A percentile compares a stretch with the other conserved stretches of the same genome.
phyloP scores from a whole-genome alignment of 768 basidiomycete genomes.

The Daedaleopsis sinensis region DNA sequence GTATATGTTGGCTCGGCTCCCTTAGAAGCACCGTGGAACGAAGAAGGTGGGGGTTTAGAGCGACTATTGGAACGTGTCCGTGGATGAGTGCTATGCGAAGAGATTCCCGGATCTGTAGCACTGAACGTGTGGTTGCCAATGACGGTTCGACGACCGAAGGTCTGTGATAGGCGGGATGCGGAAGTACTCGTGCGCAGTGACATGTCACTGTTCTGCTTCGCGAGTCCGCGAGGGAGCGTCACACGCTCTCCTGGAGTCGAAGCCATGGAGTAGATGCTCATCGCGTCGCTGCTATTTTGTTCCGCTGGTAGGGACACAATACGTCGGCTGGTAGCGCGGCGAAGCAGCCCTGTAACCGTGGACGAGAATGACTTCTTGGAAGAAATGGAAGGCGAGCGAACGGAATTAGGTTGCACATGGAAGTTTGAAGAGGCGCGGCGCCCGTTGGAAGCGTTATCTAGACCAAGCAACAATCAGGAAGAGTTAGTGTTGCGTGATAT shows the following conservation, averaged over 20 bases:
- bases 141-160: slow-evolving; percentile 10
- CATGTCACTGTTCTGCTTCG: slow-evolving; percentile 53
- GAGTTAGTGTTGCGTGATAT: slow-evolving; percentile 16
- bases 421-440: slow-evolving; percentile 27
- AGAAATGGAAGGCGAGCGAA: slow-evolving; percentile 25
- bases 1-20: slow-evolving; percentile 21
- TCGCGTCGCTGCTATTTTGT: slow-evolving; percentile 27
- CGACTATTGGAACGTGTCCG: slow-evolving; percentile 27
- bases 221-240: slow-evolving; percentile 34
- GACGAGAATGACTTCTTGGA: slow-evolving; percentile 39
- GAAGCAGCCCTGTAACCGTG: slow-evolving; percentile 38
- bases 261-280: slow-evolving; percentile 32
- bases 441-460: slow-evolving; percentile 22
- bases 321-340: slow-evolving; percentile 35
- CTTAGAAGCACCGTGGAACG: slow-evolving; percentile 29
- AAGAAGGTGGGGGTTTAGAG: slow-evolving; percentile 37
- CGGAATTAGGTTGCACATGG: slow-evolving; percentile 31
- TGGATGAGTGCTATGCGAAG: slow-evolving; percentile 17
- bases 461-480: not conserved
- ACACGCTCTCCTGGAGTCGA: slow-evolving; percentile 26
- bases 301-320: slow-evolving; percentile 25
- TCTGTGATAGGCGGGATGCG: slow-evolving; percentile 36
- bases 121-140: slow-evolving; percentile 16
- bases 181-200: slow-evolving; percentile 51
- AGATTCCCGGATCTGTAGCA: slow-evolving; percentile 20